phyloP scores from a whole-genome alignment of 345 rosid species.

The Linum tenue region DNA sequence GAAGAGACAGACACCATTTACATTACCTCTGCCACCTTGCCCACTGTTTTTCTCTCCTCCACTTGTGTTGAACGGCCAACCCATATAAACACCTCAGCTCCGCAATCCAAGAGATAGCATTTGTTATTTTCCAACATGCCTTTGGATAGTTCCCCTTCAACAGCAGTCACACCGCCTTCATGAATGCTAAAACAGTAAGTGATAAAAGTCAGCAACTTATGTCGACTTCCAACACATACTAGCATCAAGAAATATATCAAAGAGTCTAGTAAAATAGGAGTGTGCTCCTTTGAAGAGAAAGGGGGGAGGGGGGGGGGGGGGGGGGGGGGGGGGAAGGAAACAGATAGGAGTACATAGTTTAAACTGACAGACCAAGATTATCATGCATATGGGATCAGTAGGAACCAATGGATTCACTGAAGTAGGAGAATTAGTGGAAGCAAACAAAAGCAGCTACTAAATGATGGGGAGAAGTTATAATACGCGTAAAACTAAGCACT shows the following conservation, averaged over 20 bases:
- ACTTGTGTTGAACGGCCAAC: slow-evolving; percentile 95
- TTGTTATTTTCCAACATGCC: slow-evolving; percentile 69
- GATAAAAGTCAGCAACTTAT: slow-evolving; percentile 14
- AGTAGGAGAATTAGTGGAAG: no score
- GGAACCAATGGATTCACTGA: no score
- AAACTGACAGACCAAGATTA: no score
- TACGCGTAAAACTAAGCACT: no score
- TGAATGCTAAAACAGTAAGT: slow-evolving; percentile 41
- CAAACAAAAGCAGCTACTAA: no score
- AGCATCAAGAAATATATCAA: background rate
- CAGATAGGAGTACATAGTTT: no score
- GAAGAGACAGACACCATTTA: slow-evolving; percentile 8
- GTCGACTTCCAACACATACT: slow-evolving; percentile 1
- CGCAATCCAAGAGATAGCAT: slow-evolving; percentile 78
- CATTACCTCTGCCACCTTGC: slow-evolving; percentile 80
- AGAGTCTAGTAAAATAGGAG: background rate
- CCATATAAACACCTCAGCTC: slow-evolving; percentile 89
- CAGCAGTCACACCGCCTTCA: slow-evolving; percentile 44
- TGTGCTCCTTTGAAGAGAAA: no score
- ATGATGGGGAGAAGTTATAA: no score
- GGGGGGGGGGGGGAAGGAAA: no score
- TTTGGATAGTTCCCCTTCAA: slow-evolving; percentile 75
- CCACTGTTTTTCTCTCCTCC: slow-evolving; percentile 89
- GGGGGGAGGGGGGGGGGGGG: no score
- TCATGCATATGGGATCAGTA: no score